phyloP scores from a whole-genome alignment of 2,329 filamentous ascomycete genomes.

The Fonsecaea pedrosoi region DNA sequence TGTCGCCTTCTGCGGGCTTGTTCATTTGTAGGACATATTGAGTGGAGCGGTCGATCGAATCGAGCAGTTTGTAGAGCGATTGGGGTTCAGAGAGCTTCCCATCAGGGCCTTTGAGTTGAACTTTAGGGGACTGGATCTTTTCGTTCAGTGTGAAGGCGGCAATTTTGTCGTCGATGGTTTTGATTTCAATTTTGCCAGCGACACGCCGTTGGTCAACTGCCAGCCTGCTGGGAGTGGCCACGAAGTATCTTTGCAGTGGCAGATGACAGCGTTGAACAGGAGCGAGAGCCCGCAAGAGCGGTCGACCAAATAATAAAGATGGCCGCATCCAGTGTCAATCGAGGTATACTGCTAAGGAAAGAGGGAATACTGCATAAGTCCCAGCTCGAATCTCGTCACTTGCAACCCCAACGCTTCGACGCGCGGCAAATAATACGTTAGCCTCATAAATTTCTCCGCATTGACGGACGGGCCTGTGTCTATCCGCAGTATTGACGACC shows the following conservation, averaged over 20 bases:
- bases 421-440: not conserved
- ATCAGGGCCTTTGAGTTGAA: slow-evolving; percentile 32
- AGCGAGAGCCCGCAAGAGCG: slow-evolving; percentile 23
- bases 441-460: slow-evolving; percentile 4
- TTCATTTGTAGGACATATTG: slow-evolving; percentile 60
- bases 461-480: not conserved
- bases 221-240: slow-evolving; percentile 5
- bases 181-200: slow-evolving; percentile 27
- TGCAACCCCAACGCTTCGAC: not conserved
- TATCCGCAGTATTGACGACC: not conserved
- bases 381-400: not conserved
- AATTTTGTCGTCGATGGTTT: slow-evolving; percentile 35
- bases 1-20: slow-evolving; percentile 42
- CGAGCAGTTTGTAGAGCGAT: slow-evolving; percentile 44
- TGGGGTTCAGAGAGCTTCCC: slow-evolving; percentile 33
- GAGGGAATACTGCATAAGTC: not conserved
- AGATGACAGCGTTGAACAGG: slow-evolving; percentile 1
- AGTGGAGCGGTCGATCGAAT: slow-evolving; percentile 55
- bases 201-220: slow-evolving; percentile 18
- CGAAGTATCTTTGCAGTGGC: slow-evolving; percentile 13
- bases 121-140: slow-evolving; percentile 32
- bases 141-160: slow-evolving; percentile 35
- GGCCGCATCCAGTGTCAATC: slow-evolving; percentile 26
- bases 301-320: slow-evolving; percentile 15
- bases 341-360: not conserved